Base-by-base conservation (phyloP, 1,284 basidiomycete genomes). In the Ustilago lituana region DNA sequence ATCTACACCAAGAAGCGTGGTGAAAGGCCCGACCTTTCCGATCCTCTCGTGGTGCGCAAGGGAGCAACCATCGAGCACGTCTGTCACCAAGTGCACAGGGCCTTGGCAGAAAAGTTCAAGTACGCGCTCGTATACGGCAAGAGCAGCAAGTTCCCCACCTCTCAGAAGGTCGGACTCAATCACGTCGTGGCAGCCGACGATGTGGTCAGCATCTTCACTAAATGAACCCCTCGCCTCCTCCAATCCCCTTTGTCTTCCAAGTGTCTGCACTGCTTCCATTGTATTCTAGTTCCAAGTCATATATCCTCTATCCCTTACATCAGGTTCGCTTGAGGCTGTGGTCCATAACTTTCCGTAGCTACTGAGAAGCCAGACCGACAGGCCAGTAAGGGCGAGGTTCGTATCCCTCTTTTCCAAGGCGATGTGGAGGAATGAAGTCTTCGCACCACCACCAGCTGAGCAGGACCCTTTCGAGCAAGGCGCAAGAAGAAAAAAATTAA, bases 1-100 rank as follows among this genome's bases (percentile, higher is more conserved):
- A 89, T 97, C 52, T 98, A 97, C 84, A 97, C 94, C 2, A 98
- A 97, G 84, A 94, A 94, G 83, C 87, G 95, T 43, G 95, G 94
- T n/a, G 91, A 87, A 29, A 47, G 75, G 73, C 93, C 95, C 2
- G 95, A 98, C 81, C 84, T 98, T 17, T 84, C 86, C 1, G 95
- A 98, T 83, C 95, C 95, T n/a, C 89, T 98, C 45, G 94, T 94
- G 80, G 84, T 97, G 70, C 87, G 94, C 51, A 91, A 88, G 77
- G 95, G 94, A 1, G 93, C 94, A 2, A 94, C 92, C 0, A 91
- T 98, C 60, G 95, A 97, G 86, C 91, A 91, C 24, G 64, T 83
- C 33, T 78, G 76, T 45, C 72, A 78, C 43, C 68, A 67, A 52
- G 92, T 97, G 44, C 94, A 97, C 83, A 87, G 92, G 54, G 91